These are phyloP conservation scores for Psophocarpus tetragonolobus DNA, from an alignment of 306 rosid genomes.

Conservation along the genomic window DNA sequence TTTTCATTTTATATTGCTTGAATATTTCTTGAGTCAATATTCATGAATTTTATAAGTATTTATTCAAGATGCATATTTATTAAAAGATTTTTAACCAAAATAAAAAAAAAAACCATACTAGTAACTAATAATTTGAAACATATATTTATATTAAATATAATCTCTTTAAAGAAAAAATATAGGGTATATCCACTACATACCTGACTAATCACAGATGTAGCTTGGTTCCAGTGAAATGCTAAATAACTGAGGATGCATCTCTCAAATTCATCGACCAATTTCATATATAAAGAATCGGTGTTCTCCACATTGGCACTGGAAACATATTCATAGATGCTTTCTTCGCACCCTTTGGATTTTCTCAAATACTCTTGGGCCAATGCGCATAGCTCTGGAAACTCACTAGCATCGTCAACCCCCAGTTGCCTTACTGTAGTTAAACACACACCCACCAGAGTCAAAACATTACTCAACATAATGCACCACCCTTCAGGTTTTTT, in stretches of 20 bases:
- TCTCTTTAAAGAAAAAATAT: too few species aligned
- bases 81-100: too few species aligned
- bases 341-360: conserved; percentile 58
- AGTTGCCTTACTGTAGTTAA: conserved; percentile 79
- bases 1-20: too few species aligned
- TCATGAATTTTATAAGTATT: too few species aligned
- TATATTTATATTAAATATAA: too few species aligned
- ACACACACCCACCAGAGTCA: not conserved
- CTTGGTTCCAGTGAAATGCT: conserved; percentile 82
- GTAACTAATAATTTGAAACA: too few species aligned
- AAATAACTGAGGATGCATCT: conserved; percentile 74
- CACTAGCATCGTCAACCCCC: conserved; percentile 57
- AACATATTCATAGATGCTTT: conserved; percentile 53
- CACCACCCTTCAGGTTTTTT: too few species aligned
- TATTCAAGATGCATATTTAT: too few species aligned
- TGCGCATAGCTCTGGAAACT: conserved; percentile 59
- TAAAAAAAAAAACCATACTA: too few species aligned
- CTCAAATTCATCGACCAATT: conserved; percentile 66
- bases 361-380: conserved; percentile 60
- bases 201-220: conserved; percentile 58
- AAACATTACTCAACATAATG: not conserved
- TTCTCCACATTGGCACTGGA: conserved; percentile 44
- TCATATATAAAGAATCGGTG: conserved; percentile 43
- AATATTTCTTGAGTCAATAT: too few species aligned
- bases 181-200: too few species aligned